Percentiles rank a stretch among this genome's conserved stretches.
phyloP scores from a whole-genome alignment of 2,329 filamentous ascomycete species.

The Sclerotinia glacialis region DNA sequence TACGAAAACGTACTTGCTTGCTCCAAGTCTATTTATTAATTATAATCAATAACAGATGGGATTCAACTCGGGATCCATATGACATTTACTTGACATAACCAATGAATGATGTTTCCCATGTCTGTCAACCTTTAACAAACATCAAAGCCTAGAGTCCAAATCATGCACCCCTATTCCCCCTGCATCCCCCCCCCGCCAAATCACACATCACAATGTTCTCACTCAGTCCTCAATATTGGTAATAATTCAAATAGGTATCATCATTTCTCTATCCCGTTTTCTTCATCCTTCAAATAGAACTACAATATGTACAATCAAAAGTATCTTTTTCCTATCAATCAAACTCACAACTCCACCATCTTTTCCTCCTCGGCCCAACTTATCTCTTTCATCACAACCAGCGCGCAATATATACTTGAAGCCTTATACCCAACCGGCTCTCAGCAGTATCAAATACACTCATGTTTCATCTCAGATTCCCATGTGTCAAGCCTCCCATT shows the following conservation, averaged over 20 bases:
- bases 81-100: no score
- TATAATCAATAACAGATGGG: no score
- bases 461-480: slow-evolving; percentile 9
- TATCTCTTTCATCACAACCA: not conserved
- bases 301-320: slow-evolving; percentile 11
- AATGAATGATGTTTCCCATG: not conserved
- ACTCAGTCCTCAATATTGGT: not conserved
- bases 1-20: no score
- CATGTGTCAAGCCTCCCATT: not conserved
- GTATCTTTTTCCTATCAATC: not conserved
- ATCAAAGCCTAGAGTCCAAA: not conserved
- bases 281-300: not conserved
- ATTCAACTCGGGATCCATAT: no score
- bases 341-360: not conserved
- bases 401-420: slow-evolving; percentile 9
- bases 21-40: no score
- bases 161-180: not conserved
- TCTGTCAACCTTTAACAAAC: not conserved
- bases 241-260: not conserved
- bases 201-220: not conserved
- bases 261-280: not conserved
- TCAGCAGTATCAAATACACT: slow-evolving; percentile 6
- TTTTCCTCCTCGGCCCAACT: not conserved
- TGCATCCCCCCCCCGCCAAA: not conserved
- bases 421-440: slow-evolving; percentile 12